phyloP scores from a whole-genome alignment of 2,329 filamentous ascomycete genomes.

The Talaromyces marneffei region DNA sequence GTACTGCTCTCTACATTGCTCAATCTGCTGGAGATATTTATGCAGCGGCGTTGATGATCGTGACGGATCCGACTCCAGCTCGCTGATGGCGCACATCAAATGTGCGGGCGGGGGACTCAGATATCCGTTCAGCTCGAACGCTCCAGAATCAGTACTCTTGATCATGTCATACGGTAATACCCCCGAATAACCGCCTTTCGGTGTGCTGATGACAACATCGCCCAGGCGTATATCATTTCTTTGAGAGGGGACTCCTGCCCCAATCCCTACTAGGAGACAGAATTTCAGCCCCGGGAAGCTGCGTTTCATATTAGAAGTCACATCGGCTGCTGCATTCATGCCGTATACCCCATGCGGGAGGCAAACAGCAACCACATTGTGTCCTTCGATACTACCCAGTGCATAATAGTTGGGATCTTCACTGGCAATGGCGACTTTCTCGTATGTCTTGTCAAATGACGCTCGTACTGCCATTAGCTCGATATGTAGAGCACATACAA shows the following conservation, averaged over 20 bases:
- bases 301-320: slow-evolving; percentile 19
- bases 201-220: slow-evolving; percentile 25
- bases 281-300: slow-evolving; percentile 21
- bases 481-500: slow-evolving; percentile 23
- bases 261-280: slow-evolving; percentile 25
- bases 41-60: slow-evolving; percentile 2
- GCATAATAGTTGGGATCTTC: slow-evolving; percentile 24
- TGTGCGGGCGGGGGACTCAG: slow-evolving; percentile 3
- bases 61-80: slow-evolving; percentile 7
- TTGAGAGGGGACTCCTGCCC: slow-evolving; percentile 21
- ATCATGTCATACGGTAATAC: slow-evolving; percentile 18
- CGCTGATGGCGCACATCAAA: slow-evolving; percentile 12
- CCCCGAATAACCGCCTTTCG: slow-evolving; percentile 13
- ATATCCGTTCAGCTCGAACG: slow-evolving; percentile 6
- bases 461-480: slow-evolving; percentile 24
- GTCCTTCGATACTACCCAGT: slow-evolving; percentile 22
- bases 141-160: slow-evolving; percentile 12
- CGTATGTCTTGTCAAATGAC: slow-evolving; percentile 21
- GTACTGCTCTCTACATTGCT: slow-evolving; percentile 3
- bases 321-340: slow-evolving; percentile 19
- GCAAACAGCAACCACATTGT: slow-evolving; percentile 23
- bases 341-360: slow-evolving; percentile 22
- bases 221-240: slow-evolving; percentile 20
- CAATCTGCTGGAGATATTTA: slow-evolving; percentile 5
- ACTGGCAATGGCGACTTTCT: background rate